phyloP scores from a whole-genome alignment of 78 protist genomes.

The Paulinella micropora region DNA sequence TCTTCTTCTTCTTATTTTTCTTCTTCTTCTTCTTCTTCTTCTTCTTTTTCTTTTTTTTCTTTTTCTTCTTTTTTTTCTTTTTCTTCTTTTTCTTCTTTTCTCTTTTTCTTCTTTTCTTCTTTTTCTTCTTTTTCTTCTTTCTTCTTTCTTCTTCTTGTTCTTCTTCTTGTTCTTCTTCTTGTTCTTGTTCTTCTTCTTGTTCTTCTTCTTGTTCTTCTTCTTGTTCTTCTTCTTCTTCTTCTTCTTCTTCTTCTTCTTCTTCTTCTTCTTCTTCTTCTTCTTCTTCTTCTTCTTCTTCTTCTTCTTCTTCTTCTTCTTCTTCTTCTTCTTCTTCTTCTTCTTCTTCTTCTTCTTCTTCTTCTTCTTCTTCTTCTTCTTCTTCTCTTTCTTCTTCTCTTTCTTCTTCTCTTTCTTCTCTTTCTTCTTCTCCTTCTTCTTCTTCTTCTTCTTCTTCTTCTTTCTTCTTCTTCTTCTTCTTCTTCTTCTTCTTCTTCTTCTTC shows the following conservation, averaged over 20 bases:
- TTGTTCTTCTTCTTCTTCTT: neutral
- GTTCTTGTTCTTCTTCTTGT: neutral
- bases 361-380: neutral
- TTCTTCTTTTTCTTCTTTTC: too few relatives aligned
- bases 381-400: neutral
- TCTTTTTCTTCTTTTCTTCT: too few relatives aligned
- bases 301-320: neutral
- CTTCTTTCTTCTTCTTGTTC: too few relatives aligned
- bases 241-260: neutral
- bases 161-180: too few relatives aligned
- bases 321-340: neutral
- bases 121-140: too few relatives aligned
- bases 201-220: neutral
- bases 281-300: neutral
- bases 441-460: neutral
- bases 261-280: neutral
- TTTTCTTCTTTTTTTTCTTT: too few relatives aligned
- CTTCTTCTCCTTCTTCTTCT: neutral
- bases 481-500: neutral
- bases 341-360: neutral
- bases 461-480: neutral
- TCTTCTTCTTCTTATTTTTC: too few relatives aligned
- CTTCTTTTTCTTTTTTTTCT: too few relatives aligned
- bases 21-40: too few relatives aligned
- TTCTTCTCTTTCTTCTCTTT: neutral